Evolutionary conservation across 331 rosid species (phyloP), one percentile per base, ranked within the genome.

Genomic region (Cydonia oblonga): DNA sequence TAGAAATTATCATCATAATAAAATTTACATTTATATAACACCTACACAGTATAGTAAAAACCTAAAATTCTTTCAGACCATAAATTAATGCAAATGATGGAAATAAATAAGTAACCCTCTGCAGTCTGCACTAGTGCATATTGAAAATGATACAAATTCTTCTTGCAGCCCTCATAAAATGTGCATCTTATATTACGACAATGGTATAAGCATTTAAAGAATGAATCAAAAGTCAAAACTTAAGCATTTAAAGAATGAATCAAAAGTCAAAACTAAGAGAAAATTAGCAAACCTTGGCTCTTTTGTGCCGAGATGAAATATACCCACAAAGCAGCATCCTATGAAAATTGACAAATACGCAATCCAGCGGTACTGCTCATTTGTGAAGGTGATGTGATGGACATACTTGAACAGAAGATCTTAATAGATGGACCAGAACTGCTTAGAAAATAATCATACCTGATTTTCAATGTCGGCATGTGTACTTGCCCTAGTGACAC

Each of bases 331-430:
- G 88, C 93, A 93, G 80, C 93, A 93, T 70, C 98, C 97, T 63
- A 93, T 86, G 72, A 86, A 82, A 76, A 93, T 90, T 22, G 98
- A 90, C 72, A 82, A 19, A 82, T 87, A 93, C n/a, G 98, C 98
- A 72, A 93, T 90, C 97, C 96, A 83, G 61, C 92, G 92, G 49
- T 93, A 93, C 98, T 93, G 97, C 73, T 74, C 78, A 80, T 75
- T 70, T 35, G 62, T 57, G 71, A 81, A 71, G 69, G 46, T 28
- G 56, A 51, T 15, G 72, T 44, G 66, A 82, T 62, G 61, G 20
- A 61, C 79, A 78, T 66, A 67, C 71, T 63, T 15, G 20, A 79
- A 46, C 18, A 60, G 56, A 65, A 60, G 56, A 65, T 56, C 42
- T 51, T 18, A 75, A 40, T 11, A 29, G 66, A 46, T 52, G 16